These are phyloP conservation scores for Scheffersomyces coipomensis DNA, from an alignment of 805 yeast genomes.

Conservation along the genomic window DNA sequence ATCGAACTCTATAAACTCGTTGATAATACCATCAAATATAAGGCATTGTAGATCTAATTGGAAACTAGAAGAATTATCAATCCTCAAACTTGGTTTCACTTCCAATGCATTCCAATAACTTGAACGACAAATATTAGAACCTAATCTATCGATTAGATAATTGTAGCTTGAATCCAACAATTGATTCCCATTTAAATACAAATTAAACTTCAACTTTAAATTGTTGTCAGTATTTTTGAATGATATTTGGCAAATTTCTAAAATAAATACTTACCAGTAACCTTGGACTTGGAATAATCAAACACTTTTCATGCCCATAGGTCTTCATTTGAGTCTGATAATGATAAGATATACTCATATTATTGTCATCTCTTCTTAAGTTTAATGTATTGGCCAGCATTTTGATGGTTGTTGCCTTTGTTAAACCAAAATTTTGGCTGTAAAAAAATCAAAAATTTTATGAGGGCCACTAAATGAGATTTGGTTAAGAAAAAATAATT, in stretches of 20 bases:
- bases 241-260: not conserved
- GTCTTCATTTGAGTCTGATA: not conserved
- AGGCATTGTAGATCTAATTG: not conserved
- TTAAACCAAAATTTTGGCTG: constrained; percentile 4
- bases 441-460: constrained; percentile 4
- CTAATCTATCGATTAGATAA: constrained; percentile 10
- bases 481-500: not conserved
- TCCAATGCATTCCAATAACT: constrained; percentile 9
- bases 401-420: not conserved
- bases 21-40: not conserved
- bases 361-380: constrained; percentile 6
- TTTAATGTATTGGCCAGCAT: constrained; percentile 1
- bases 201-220: constrained; percentile 4
- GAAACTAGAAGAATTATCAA: constrained; percentile 3
- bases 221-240: constrained; percentile 1
- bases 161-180: constrained; percentile 4
- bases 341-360: constrained; percentile 6
- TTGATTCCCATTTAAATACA: not conserved
- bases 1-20: not conserved
- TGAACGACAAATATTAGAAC: constrained; percentile 3
- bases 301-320: not conserved
- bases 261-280: not conserved
- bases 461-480: not conserved
- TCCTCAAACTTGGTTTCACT: constrained; percentile 6
- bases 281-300: not conserved